Conservation (phyloP, 495 filamentous ascomycete genomes). For the Trypethelium eluteriae region DNA sequence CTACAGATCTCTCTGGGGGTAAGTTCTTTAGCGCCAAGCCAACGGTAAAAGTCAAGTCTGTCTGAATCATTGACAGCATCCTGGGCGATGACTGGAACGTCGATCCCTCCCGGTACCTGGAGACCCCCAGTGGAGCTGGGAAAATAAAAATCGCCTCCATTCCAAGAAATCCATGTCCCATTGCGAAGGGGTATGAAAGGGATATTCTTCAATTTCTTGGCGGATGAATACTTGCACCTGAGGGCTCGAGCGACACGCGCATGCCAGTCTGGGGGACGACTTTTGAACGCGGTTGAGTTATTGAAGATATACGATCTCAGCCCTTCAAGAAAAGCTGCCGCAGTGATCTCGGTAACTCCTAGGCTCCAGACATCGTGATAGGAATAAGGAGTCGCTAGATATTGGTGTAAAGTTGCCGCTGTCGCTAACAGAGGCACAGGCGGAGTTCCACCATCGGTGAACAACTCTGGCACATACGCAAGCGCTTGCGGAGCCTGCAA, state of each 20-base stretch:
- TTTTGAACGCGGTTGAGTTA: background rate
- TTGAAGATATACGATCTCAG: background rate
- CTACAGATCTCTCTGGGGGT: background rate
- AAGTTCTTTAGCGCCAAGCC: background rate
- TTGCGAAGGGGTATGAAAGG: conserved; percentile 9
- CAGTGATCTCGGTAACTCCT: background rate
- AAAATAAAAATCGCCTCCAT: background rate
- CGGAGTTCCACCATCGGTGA: conserved; percentile 10
- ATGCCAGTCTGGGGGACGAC: conserved; percentile 4
- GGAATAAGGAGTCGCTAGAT: background rate
- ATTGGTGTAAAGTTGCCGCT: background rate
- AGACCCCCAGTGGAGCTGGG: background rate
- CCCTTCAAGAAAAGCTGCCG: background rate
- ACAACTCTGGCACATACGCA: background rate
- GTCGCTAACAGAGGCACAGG: background rate
- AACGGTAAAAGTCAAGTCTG: background rate
- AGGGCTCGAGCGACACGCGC: conserved; percentile 9
- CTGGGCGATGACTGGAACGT: conserved; percentile 2
- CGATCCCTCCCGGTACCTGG: conserved; percentile 8
- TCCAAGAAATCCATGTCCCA: background rate
- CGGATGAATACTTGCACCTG: background rate
- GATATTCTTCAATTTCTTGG: background rate
- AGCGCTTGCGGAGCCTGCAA: background rate
- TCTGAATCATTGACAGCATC: background rate
- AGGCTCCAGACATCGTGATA: background rate